These are phyloP conservation scores for Rhizopogon roseolus DNA, from an alignment of 768 basidiomycete species.

Conservation along the genomic window DNA sequence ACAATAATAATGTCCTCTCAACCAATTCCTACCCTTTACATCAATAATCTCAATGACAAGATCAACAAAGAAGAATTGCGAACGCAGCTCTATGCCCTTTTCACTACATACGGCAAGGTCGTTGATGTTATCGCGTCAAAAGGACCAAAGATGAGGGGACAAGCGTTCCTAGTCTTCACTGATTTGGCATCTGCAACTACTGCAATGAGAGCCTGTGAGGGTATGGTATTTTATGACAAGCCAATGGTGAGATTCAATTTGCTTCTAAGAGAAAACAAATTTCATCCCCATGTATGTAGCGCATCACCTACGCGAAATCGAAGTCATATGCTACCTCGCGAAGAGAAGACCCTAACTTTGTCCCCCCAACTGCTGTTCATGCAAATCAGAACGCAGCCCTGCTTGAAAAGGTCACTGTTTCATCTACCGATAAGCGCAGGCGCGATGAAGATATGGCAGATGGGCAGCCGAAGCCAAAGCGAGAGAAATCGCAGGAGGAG, in stretches of 20 bases:
- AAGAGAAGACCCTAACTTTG: constrained; percentile 76
- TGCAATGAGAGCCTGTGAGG: constrained; percentile 89
- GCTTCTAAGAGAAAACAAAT: not conserved
- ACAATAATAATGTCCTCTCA: constrained; percentile 40
- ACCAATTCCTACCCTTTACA: constrained; percentile 85
- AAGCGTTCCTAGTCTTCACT: constrained; percentile 94
- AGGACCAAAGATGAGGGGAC: constrained; percentile 80
- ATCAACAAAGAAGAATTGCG: constrained; percentile 88
- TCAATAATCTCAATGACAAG: constrained; percentile 92
- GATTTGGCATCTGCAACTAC: constrained; percentile 89
- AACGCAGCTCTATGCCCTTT: constrained; percentile 78
- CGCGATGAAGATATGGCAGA: constrained; percentile 59
- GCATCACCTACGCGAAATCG: constrained; percentile 84
- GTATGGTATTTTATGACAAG: constrained; percentile 91
- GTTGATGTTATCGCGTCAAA: constrained; percentile 93
- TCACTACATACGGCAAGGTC: constrained; percentile 89
- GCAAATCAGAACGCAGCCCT: constrained; percentile 43
- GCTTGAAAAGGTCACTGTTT: constrained; percentile 31
- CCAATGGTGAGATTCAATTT: constrained; percentile 61
- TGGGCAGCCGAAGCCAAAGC: constrained; percentile 56
- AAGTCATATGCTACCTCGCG: constrained; percentile 84
- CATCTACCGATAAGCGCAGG: constrained; percentile 52
- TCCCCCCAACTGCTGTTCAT: constrained; percentile 65
- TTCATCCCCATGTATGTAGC: constrained; percentile 39
- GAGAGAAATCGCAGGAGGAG: constrained; percentile 61